These are phyloP conservation scores for Ceriops tagal DNA, from an alignment of 345 rosid species.

Conservation along the genomic window DNA sequence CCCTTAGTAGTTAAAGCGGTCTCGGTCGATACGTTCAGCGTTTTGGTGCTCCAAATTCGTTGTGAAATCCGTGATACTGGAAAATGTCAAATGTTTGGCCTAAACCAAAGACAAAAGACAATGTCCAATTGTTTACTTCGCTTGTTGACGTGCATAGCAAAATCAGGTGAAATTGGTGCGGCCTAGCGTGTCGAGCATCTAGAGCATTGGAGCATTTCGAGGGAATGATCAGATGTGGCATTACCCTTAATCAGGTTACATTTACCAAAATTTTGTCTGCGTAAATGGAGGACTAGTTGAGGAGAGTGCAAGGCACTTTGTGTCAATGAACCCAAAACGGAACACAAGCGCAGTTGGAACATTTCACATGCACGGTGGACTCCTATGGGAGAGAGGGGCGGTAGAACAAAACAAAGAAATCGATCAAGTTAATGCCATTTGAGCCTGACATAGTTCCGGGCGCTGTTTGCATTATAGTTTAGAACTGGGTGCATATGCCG, in stretches of 20 bases:
- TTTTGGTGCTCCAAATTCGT: conserved; percentile 42
- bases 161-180: conserved; percentile 38
- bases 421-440: conserved; percentile 43
- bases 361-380: conserved; percentile 65
- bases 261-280: conserved; percentile 41
- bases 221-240: conserved; percentile 32
- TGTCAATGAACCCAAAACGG: conserved; percentile 38
- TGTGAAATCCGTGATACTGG: conserved; percentile 39
- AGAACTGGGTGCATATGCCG: conserved; percentile 43
- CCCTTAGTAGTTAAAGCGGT: conserved; percentile 29
- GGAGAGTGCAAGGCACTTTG: conserved; percentile 42
- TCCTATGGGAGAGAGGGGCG: conserved; percentile 44
- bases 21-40: conserved; percentile 23
- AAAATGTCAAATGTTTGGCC: conserved; percentile 14
- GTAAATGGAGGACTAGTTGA: conserved; percentile 45
- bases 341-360: conserved; percentile 42
- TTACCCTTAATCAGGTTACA: conserved; percentile 49
- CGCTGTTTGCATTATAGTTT: conserved; percentile 44
- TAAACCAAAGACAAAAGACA: conserved; percentile 1
- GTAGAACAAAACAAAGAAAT: conserved; percentile 45
- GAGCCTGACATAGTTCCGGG: conserved; percentile 49
- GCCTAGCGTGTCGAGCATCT: conserved; percentile 34
- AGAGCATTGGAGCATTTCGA: conserved; percentile 38
- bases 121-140: conserved; percentile 38
- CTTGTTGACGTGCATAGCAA: conserved; percentile 53